A percentile compares a stretch with the other conserved stretches of the same genome.
These are phyloP conservation scores for Cryptosporidium sp. DNA, from an alignment of 169 alveolate genomes.

Conservation along the genomic window DNA sequence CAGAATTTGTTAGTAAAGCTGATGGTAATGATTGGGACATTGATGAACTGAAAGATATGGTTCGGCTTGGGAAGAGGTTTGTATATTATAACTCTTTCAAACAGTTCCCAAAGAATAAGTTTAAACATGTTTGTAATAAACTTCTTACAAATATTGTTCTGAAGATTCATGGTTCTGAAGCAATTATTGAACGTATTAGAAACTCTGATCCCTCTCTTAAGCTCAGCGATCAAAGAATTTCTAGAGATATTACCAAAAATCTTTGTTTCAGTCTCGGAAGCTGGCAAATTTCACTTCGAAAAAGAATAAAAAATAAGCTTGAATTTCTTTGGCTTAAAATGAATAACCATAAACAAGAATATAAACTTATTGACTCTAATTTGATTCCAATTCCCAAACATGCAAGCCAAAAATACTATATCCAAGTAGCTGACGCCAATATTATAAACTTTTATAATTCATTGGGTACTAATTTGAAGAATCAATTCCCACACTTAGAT, in stretches of 20 bases:
- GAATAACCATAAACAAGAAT: slow-evolving; percentile 26
- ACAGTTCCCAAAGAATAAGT: slow-evolving; percentile 30
- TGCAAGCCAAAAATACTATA: not conserved
- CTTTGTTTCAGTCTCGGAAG: slow-evolving; percentile 47
- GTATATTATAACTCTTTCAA: slow-evolving; percentile 27
- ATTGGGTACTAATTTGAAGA: slow-evolving; percentile 7
- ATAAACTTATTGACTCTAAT: slow-evolving; percentile 2
- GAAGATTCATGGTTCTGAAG: slow-evolving; percentile 7
- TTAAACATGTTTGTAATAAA: slow-evolving; percentile 13
- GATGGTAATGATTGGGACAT: slow-evolving; percentile 33
- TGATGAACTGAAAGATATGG: slow-evolving; percentile 46
- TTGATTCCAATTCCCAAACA: not conserved
- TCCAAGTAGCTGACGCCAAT: not conserved
- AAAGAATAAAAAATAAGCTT: slow-evolving; percentile 11
- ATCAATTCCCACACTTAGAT: slow-evolving; percentile 39
- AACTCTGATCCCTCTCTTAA: not conserved
- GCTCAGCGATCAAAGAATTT: slow-evolving; percentile 22
- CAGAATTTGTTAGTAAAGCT: not conserved
- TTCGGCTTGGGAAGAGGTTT: slow-evolving; percentile 46
- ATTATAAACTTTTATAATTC: slow-evolving; percentile 1
- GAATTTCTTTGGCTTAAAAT: slow-evolving; percentile 62
- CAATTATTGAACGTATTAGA: not conserved
- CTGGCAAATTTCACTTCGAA: slow-evolving; percentile 58
- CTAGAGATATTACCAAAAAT: slow-evolving; percentile 18
- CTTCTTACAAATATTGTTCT: slow-evolving; percentile 31